Evolutionary conservation across 345 rosid genomes (phyloP).

Genomic region (Eucalyptus marginata): DNA sequence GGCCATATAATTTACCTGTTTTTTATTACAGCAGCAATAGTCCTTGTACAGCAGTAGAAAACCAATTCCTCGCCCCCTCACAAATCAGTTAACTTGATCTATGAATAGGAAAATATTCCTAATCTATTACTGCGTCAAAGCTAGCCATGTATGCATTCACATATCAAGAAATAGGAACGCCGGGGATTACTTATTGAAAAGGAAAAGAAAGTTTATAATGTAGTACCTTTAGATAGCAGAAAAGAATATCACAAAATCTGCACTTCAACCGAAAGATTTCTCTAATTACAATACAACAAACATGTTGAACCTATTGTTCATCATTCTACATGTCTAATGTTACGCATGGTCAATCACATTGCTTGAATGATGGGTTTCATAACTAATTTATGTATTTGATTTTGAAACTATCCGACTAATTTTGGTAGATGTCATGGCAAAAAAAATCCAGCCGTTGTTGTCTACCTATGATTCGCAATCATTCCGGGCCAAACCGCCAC

Average conservation of each 20-base stretch:
- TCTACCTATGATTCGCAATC: not conserved
- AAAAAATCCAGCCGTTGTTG: not conserved
- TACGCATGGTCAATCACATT: not conserved
- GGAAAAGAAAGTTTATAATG: no score
- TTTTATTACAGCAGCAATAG: not conserved
- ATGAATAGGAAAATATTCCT: not conserved
- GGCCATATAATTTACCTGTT: not conserved
- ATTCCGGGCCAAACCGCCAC: not conserved
- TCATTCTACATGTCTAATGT: no score
- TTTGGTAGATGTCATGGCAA: not conserved
- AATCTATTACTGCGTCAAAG: not conserved
- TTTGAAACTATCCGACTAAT: no score
- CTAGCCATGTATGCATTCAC: not conserved
- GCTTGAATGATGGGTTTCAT: not conserved
- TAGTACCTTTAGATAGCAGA: no score
- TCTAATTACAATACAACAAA: no score
- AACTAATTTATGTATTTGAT: no score
- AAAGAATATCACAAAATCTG: rapidly evolving
- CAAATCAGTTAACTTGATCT: not conserved
- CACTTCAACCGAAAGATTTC: not conserved
- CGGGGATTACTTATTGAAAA: not conserved
- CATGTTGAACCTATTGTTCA: not conserved
- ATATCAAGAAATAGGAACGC: not conserved
- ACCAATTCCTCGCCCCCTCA: not conserved
- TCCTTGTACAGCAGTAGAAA: not conserved